A percentile compares a stretch with the other conserved stretches of the same genome.
Evolutionary conservation across 257 asterid species (phyloP).

Genomic region (Lycium barbarum): DNA sequence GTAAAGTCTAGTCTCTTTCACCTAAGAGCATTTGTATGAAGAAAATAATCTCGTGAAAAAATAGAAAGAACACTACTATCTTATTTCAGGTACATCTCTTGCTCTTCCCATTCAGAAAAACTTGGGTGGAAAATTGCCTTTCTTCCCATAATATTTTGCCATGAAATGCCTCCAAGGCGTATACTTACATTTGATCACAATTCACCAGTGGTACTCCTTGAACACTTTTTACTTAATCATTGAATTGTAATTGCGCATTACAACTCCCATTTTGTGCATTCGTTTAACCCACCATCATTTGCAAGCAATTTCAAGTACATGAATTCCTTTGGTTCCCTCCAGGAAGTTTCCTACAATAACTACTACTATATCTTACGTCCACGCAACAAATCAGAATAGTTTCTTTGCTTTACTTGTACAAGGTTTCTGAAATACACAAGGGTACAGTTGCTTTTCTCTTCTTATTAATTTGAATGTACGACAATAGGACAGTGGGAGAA

Average conservation of each 20-base stretch:
- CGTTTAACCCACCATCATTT: neutral
- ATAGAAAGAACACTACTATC: too few species aligned
- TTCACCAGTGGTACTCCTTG: too few species aligned
- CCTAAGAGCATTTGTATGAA: too few species aligned
- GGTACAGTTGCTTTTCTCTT: neutral
- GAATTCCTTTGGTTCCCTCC: neutral
- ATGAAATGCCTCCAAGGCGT: too few species aligned
- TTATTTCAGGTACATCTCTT: too few species aligned
- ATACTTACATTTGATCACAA: too few species aligned
- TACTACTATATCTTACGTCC: neutral
- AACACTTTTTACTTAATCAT: too few species aligned
- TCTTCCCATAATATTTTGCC: too few species aligned
- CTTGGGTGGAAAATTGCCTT: too few species aligned
- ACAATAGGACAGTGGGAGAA: neutral
- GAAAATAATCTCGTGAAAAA: too few species aligned
- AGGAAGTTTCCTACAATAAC: slow-evolving; percentile 4
- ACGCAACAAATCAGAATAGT: neutral
- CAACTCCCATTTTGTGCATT: neutral
- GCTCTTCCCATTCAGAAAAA: too few species aligned
- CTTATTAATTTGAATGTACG: neutral
- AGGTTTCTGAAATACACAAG: neutral
- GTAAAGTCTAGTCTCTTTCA: too few species aligned
- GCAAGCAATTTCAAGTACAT: neutral
- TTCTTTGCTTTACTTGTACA: neutral
- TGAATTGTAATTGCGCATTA: neutral